Evolutionary conservation across 2,329 filamentous ascomycete species (phyloP).

Genomic region (Didymellaceae sp.): DNA sequence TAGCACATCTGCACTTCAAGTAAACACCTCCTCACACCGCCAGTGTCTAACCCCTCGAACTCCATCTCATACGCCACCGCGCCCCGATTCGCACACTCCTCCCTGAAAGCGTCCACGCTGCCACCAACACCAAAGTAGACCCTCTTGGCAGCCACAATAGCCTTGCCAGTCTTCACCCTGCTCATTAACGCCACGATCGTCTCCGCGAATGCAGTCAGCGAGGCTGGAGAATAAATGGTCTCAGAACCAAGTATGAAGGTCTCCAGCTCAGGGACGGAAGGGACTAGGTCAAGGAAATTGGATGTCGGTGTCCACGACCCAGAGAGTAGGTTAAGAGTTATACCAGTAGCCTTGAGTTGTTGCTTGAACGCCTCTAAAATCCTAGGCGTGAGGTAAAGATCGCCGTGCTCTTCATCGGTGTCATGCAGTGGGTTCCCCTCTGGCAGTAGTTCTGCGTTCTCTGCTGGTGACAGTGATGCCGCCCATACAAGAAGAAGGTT

Average conservation of each 20-base stretch:
- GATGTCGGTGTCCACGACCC: conserved; percentile 71
- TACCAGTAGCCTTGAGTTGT: conserved; percentile 58
- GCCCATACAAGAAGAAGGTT: conserved; percentile 76
- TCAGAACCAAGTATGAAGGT: conserved; percentile 72
- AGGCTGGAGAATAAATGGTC: conserved; percentile 81
- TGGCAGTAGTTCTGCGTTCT: conserved; percentile 21
- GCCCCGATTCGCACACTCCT: conserved; percentile 50
- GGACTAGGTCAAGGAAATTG: conserved; percentile 66
- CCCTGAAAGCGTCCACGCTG: conserved; percentile 75
- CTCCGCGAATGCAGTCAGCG: conserved; percentile 71
- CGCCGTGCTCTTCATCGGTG: conserved; percentile 49
- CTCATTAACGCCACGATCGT: conserved; percentile 66
- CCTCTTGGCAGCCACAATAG: conserved; percentile 76
- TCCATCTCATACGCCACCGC: conserved; percentile 58
- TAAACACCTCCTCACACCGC: conserved; percentile 55
- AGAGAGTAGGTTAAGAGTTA: conserved; percentile 72
- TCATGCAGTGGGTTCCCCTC: conserved; percentile 31
- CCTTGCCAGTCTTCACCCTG: conserved; percentile 61
- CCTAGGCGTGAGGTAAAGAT: conserved; percentile 68
- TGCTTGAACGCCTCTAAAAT: conserved; percentile 65
- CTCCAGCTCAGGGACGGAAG: conserved; percentile 47
- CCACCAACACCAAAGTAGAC: conserved; percentile 87
- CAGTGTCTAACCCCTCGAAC: conserved; percentile 52
- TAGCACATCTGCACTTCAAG: conserved; percentile 53
- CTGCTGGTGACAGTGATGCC: conserved; percentile 29